phyloP scores from a whole-genome alignment of 208 protist genomes.

The Leishmania lainsoni region DNA sequence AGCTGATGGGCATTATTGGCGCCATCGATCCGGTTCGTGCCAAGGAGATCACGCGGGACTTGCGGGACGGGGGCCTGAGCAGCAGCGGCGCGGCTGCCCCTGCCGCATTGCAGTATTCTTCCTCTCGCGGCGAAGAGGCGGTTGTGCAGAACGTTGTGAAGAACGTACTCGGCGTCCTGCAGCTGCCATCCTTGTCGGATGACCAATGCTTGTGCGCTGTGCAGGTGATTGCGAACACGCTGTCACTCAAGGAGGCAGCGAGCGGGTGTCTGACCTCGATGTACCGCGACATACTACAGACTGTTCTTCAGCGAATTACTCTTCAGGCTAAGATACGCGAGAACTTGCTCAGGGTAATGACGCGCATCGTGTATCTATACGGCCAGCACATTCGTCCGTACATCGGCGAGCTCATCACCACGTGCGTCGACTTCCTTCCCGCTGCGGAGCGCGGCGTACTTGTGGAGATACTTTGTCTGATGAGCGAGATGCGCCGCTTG shows the following conservation, averaged over 20 bases:
- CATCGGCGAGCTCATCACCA: slow-evolving; percentile 61
- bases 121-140: slow-evolving; percentile 53
- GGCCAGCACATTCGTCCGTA: slow-evolving; percentile 73
- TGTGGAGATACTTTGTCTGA: slow-evolving; percentile 64
- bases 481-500: slow-evolving; percentile 68
- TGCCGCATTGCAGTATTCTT: slow-evolving; percentile 20
- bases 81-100: slow-evolving; percentile 25
- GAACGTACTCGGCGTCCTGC: slow-evolving; percentile 78
- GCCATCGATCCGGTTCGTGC: slow-evolving; percentile 82
- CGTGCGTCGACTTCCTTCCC: slow-evolving; percentile 58
- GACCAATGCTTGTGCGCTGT: slow-evolving; percentile 84
- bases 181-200: slow-evolving; percentile 79
- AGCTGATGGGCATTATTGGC: slow-evolving; percentile 91
- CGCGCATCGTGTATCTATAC: slow-evolving; percentile 58
- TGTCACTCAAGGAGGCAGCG: slow-evolving; percentile 64
- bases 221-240: slow-evolving; percentile 69
- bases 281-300: slow-evolving; percentile 69
- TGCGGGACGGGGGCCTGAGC: slow-evolving; percentile 50
- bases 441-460: slow-evolving; percentile 63
- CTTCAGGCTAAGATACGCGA: slow-evolving; percentile 67
- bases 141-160: slow-evolving; percentile 76
- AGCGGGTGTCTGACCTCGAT: slow-evolving; percentile 51
- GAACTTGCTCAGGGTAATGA: slow-evolving; percentile 59
- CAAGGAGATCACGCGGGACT: slow-evolving; percentile 73
- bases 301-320: slow-evolving; percentile 62